Evolutionary conservation across 257 asterid genomes (phyloP).

Genomic region (Solanum habrochaites): DNA sequence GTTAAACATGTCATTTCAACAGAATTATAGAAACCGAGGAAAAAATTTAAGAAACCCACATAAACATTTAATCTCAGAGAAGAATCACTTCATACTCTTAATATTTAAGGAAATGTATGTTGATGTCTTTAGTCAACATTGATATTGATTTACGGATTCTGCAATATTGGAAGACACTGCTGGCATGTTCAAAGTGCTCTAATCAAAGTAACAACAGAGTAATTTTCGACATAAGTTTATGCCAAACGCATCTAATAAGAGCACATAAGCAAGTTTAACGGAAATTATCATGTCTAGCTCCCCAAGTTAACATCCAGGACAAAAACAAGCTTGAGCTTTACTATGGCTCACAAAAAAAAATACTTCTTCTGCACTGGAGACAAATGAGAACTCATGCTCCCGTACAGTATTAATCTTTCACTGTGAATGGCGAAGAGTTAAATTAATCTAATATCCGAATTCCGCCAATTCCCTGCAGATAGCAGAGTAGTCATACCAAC

Average conservation of each 20-base stretch:
- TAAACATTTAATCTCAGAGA: background rate
- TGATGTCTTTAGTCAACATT: background rate
- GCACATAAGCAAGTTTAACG: background rate
- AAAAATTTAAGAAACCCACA: background rate
- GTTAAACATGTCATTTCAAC: background rate
- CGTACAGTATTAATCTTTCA: background rate
- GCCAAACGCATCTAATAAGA: background rate
- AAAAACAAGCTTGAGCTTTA: background rate
- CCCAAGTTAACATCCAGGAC: background rate
- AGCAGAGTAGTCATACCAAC: background rate
- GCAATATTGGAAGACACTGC: background rate
- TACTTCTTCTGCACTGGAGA: background rate
- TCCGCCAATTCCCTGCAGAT: background rate
- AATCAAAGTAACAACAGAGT: background rate
- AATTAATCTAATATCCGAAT: background rate
- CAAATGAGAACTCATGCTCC: background rate
- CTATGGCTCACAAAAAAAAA: background rate
- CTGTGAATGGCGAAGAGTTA: background rate
- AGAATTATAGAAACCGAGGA: background rate
- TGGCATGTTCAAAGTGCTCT: background rate
- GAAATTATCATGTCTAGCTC: background rate
- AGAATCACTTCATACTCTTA: background rate
- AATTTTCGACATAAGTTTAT: background rate
- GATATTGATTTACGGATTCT: background rate
- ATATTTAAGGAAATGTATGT: background rate